phyloP scores from a whole-genome alignment of 1,284 basidiomycete species.

The Ceratobasidium sp. region DNA sequence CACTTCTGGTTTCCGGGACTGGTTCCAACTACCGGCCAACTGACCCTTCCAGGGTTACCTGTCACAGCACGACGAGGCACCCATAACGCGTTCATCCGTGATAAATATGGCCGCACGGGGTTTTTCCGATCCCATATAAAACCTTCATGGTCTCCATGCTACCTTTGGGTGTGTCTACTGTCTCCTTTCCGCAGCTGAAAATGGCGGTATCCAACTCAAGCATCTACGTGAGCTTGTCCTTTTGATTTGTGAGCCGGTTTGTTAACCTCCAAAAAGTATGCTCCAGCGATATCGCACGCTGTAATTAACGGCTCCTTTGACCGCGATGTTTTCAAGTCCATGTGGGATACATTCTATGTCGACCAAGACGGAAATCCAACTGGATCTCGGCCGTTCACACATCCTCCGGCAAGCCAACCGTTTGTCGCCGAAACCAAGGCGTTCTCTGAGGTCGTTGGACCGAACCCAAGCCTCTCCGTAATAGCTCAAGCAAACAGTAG shows the following conservation, averaged over 20 bases:
- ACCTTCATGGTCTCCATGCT: neutral
- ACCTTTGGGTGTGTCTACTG: neutral
- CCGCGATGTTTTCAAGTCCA: conserved; percentile 26
- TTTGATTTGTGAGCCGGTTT: neutral
- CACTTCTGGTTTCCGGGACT: too few relatives aligned
- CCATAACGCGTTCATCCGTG: too few relatives aligned
- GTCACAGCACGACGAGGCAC: too few relatives aligned
- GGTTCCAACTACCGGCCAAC: too few relatives aligned
- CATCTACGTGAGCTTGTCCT: neutral
- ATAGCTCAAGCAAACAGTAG: conserved; percentile 31
- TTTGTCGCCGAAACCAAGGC: conserved; percentile 37
- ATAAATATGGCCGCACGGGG: too few relatives aligned
- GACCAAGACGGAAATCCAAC: conserved; percentile 22
- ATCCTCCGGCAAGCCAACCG: conserved; percentile 18
- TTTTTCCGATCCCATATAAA: too few relatives aligned
- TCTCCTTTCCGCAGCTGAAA: neutral
- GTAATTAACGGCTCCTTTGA: conserved; percentile 43
- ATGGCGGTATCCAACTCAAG: neutral
- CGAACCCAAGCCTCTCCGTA: conserved; percentile 9
- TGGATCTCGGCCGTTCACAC: conserved; percentile 13
- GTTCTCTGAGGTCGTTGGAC: conserved; percentile 23
- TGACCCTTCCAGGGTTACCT: too few relatives aligned
- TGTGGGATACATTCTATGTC: conserved; percentile 42
- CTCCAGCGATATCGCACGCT: conserved; percentile 30
- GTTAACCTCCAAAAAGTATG: neutral